These are phyloP conservation scores for Wickerhamomyces chaumierensis DNA, from an alignment of 805 yeast genomes.

Conservation along the genomic window DNA sequence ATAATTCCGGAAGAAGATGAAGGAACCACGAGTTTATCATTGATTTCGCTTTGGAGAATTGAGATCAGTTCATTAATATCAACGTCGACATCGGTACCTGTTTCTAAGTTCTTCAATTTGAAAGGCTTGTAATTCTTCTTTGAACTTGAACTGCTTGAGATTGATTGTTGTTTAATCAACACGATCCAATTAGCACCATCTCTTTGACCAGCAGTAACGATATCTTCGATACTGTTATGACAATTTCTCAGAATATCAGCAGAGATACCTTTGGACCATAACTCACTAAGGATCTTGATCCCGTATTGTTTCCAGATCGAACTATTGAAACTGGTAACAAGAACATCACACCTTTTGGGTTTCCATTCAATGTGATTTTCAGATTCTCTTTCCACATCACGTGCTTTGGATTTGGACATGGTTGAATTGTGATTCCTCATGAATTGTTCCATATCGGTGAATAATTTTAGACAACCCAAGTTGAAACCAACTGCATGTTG, in stretches of 20 bases:
- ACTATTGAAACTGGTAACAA: conserved; percentile 60
- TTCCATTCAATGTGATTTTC: conserved; percentile 32
- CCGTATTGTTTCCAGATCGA: conserved; percentile 48
- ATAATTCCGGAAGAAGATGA: no score
- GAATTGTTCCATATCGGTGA: conserved; percentile 37
- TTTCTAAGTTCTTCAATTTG: conserved; percentile 52
- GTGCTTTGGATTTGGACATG: conserved; percentile 19
- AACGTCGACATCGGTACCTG: conserved; percentile 58
- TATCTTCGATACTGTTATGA: conserved; percentile 45
- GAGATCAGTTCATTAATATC: conserved; percentile 55
- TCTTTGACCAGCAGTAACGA: conserved; percentile 44
- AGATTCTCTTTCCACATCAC: conserved; percentile 24
- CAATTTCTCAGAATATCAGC: conserved; percentile 54
- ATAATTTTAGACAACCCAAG: conserved; percentile 60
- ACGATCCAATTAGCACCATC: conserved; percentile 75
- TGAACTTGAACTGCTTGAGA: conserved; percentile 3
- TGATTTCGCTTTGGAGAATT: conserved; percentile 24
- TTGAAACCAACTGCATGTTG: conserved; percentile 80
- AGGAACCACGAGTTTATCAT: conserved; percentile 2
- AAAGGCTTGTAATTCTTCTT: conserved; percentile 64
- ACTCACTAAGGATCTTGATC: conserved; percentile 42
- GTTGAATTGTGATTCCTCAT: conserved; percentile 24
- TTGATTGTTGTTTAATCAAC: conserved; percentile 47
- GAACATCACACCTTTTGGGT: conserved; percentile 66
- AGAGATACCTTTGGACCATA: conserved; percentile 74